These are phyloP conservation scores for Kazachstania sp. DNA, from an alignment of 1,139 yeast species.

Conservation along the genomic window DNA sequence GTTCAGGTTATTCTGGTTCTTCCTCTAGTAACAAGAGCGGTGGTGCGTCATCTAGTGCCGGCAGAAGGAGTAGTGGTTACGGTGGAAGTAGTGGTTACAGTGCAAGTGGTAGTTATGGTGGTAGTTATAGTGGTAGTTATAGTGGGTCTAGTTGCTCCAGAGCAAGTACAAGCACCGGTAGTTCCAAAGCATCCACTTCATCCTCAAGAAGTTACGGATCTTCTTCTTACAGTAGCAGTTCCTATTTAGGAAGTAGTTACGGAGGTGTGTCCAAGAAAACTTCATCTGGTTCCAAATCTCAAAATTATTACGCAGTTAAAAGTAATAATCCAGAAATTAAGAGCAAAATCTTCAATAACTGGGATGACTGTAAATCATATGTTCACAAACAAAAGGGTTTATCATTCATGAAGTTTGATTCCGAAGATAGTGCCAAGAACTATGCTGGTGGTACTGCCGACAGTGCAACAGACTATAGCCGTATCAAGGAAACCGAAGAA, in stretches of 20 bases:
- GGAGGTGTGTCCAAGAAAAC: constrained; percentile 1
- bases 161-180: background rate
- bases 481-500: constrained; percentile 13
- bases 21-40: background rate
- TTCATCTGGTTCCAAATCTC: background rate
- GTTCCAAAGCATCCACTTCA: background rate
- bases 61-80: background rate
- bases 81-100: no score
- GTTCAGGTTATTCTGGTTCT: constrained; percentile 6
- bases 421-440: constrained; percentile 33
- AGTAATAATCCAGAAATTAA: constrained; percentile 33
- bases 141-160: background rate
- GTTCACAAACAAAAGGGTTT: constrained; percentile 42
- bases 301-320: constrained; percentile 32
- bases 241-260: background rate
- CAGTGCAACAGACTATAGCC: constrained; percentile 14
- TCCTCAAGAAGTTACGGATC: background rate
- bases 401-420: constrained; percentile 39
- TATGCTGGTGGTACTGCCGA: constrained; percentile 26
- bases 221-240: background rate
- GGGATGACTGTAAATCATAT: constrained; percentile 41
- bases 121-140: background rate
- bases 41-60: background rate
- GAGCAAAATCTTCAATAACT: constrained; percentile 35
- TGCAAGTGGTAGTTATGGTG: background rate